phyloP scores from a whole-genome alignment of 352 stramenopile species.

The Pythium dissotocum region DNA sequence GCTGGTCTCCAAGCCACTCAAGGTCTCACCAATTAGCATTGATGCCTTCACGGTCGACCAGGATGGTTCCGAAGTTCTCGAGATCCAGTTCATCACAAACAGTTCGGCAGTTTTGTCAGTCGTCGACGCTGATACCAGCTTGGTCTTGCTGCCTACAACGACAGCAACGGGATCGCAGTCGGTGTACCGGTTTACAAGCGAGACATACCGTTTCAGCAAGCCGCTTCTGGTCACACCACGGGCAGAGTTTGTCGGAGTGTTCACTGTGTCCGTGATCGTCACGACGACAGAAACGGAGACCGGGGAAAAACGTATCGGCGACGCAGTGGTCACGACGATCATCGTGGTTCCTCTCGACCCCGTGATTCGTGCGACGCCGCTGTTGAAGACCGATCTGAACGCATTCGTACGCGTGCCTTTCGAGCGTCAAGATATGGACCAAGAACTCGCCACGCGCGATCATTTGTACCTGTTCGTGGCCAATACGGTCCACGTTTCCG shows the following conservation, averaged over 20 bases:
- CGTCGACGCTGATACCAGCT: not conserved
- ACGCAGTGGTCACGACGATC: slow-evolving; percentile 25
- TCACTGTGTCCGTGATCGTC: slow-evolving; percentile 38
- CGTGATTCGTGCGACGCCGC: slow-evolving; percentile 9
- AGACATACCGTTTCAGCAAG: slow-evolving; percentile 23
- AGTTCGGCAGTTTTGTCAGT: slow-evolving; percentile 11
- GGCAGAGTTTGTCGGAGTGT: slow-evolving; percentile 45
- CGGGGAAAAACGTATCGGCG: slow-evolving; percentile 20
- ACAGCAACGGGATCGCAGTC: not conserved
- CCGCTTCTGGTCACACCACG: slow-evolving; percentile 33
- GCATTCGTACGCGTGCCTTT: slow-evolving; percentile 48
- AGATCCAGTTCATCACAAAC: slow-evolving; percentile 14
- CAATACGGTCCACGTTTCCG: slow-evolving; percentile 34
- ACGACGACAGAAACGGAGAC: slow-evolving; percentile 39
- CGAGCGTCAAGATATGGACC: slow-evolving; percentile 31
- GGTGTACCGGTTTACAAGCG: slow-evolving; percentile 7
- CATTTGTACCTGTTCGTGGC: slow-evolving; percentile 44
- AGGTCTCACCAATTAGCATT: not conserved
- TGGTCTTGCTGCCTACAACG: not conserved
- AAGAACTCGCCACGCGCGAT: slow-evolving; percentile 39
- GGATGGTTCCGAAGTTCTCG: slow-evolving; percentile 22
- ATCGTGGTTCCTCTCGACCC: slow-evolving; percentile 33
- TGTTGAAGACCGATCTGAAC: slow-evolving; percentile 22
- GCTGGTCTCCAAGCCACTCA: slow-evolving; percentile 18
- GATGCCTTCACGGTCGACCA: slow-evolving; percentile 17